Evolutionary conservation across 176 grass and related monocot genomes (phyloP).

Genomic region (Aegilops longissima): DNA sequence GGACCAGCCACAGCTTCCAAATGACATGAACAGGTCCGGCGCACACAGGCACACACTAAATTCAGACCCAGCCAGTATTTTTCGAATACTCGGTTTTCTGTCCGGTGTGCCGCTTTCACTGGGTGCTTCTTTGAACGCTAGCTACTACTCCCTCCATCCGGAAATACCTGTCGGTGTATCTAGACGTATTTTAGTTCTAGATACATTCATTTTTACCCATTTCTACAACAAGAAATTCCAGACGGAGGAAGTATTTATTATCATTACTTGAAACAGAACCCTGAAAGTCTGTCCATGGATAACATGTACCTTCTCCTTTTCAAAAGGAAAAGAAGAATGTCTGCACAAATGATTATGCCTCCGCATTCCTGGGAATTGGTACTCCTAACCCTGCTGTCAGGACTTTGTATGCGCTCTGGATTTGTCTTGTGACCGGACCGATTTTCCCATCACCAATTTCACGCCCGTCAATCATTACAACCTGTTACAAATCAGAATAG

Average conservation of each 20-base stretch:
- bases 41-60: neutral
- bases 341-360: conserved; percentile 21
- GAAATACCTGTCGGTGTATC: too few species aligned
- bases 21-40: neutral
- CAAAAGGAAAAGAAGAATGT: neutral
- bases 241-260: neutral
- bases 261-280: neutral
- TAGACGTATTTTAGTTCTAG: too few species aligned
- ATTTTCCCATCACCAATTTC: conserved; percentile 68
- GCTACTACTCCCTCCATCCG: too few species aligned
- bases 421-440: conserved; percentile 69
- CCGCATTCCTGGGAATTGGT: conserved; percentile 49
- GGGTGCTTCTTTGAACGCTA: neutral
- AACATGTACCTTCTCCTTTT: neutral
- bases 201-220: too few species aligned
- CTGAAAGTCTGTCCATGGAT: neutral
- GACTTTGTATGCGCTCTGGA: conserved; percentile 76
- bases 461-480: conserved; percentile 80
- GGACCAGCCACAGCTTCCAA: neutral
- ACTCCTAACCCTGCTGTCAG: conserved; percentile 70
- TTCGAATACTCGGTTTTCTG: neutral
- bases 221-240: too few species aligned
- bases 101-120: neutral
- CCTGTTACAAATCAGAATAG: conserved; percentile 45
- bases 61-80: neutral